These are phyloP conservation scores for Endogone sp. DNA, from an alignment of 192 early-diverging fungal genomes.

Conservation along the genomic window DNA sequence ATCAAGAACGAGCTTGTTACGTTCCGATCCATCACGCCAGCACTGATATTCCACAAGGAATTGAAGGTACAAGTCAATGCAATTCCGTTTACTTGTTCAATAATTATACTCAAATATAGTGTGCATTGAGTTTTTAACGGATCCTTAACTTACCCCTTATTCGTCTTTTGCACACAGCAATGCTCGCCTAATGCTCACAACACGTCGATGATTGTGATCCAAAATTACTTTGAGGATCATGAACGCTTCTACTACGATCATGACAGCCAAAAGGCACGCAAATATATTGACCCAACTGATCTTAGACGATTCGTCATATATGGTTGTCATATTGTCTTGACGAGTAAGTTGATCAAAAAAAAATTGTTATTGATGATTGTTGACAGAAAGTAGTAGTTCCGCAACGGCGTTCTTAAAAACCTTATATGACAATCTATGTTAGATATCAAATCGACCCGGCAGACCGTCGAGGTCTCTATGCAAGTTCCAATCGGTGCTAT, in stretches of 20 bases:
- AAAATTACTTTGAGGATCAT: background rate
- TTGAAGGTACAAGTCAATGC: slow-evolving; percentile 32
- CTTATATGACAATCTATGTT: too few species aligned
- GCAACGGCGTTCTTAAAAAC: too few species aligned
- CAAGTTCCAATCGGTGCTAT: slow-evolving; percentile 42
- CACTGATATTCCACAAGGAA: slow-evolving; percentile 37
- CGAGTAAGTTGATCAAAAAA: background rate
- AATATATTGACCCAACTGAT: slow-evolving; percentile 6
- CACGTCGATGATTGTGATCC: background rate
- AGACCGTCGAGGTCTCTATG: slow-evolving; percentile 30
- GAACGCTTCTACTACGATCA: background rate
- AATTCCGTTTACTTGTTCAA: too few species aligned
- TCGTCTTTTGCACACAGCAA: background rate
- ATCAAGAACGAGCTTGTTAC: slow-evolving; percentile 17
- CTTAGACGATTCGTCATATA: slow-evolving; percentile 13
- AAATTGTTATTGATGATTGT: too few species aligned
- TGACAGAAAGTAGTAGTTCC: slow-evolving; percentile 17
- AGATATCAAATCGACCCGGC: slow-evolving; percentile 36
- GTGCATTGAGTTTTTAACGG: too few species aligned
- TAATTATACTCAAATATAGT: background rate
- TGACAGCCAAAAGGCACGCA: background rate
- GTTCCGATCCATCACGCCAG: slow-evolving; percentile 23
- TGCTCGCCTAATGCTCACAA: background rate
- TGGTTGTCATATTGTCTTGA: slow-evolving; percentile 17
- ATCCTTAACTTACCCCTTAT: too few species aligned